Base-by-base conservation (phyloP, 1,284 basidiomycete species). In the Leccinum fallax region DNA sequence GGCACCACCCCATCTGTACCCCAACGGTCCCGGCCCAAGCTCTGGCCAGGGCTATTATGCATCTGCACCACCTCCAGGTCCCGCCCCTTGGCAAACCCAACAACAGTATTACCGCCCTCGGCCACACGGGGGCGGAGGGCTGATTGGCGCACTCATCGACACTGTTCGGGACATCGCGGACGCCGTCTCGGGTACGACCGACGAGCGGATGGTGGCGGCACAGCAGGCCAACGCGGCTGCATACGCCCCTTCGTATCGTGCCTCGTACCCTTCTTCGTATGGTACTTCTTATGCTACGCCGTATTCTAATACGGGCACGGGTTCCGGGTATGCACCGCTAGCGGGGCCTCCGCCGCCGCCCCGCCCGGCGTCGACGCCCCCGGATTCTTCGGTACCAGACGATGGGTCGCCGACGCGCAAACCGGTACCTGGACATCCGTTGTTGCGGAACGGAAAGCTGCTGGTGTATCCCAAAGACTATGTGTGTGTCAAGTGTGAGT, bases 381-480 rank as follows among this genome's bases (percentile, higher is more conserved):
- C 75, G 43, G 30, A 55, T 51, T 59, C 66, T 43, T 34, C 68
- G 36, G 34, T 67, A 15, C 67, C 74, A 2, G 78, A 85, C 57
- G 85, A 88, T 62, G 82, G 82, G 8, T 77, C 78, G 3, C 90
- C 90, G 0, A 93, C 90, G 1, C 79, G 72, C 4, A 78, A 71
- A 7, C 89, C 90, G 2, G 78, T 80, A 0, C 83, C 86, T 0
- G 90, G 91, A 0, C 86, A 85, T 64, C 86, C 88, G 0, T 74
- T 91, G 10, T 72, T 93, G 60, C 77, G 79, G 36, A 74, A 83
- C 24, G 88, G 87, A 4, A 80, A 80, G 58, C 71, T 89, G 6
- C 76, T 93, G 4, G 83, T 91, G 0, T 92, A 91, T 70, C 90
- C 90, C 4, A 73, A 72, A n/a, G 81, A 82, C 1, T 79, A 82